Percentiles rank a stretch among this genome's conserved stretches.
Evolutionary conservation across 441 rosid species (phyloP).

Genomic region (Syzygium malaccense): DNA sequence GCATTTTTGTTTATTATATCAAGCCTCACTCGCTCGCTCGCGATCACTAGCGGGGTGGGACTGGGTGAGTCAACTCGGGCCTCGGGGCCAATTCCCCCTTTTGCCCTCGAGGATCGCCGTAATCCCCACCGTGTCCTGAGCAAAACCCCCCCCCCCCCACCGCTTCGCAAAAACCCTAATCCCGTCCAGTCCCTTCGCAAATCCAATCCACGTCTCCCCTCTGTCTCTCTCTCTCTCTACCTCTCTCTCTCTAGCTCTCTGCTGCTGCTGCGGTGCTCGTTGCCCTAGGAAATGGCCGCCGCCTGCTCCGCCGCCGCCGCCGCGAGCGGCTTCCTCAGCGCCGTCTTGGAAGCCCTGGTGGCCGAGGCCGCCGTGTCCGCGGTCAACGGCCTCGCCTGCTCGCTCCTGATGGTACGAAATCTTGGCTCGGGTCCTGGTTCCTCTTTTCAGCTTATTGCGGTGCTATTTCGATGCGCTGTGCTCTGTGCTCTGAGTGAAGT

Average conservation of each 20-base stretch:
- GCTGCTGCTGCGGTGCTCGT: neutral
- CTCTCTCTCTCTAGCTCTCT: neutral
- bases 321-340: constrained; percentile 12
- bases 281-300: constrained; percentile 13
- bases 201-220: neutral
- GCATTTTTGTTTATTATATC: neutral
- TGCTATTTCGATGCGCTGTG: neutral
- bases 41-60: too few species aligned
- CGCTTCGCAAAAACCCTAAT: constrained; percentile 16
- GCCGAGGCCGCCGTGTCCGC: constrained; percentile 29
- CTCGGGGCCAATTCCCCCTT: too few species aligned
- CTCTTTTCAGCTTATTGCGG: neutral
- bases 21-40: too few species aligned
- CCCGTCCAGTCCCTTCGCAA: neutral
- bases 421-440: neutral
- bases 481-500: neutral
- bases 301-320: constrained; percentile 15
- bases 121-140: too few species aligned
- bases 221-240: neutral
- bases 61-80: too few species aligned
- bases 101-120: too few species aligned
- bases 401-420: constrained; percentile 35
- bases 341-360: constrained; percentile 23
- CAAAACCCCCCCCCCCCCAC: neutral
- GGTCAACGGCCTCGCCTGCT: constrained; percentile 39